Evolutionary conservation across 257 asterid genomes (phyloP).

Genomic region (Hygrophila difformis): DNA sequence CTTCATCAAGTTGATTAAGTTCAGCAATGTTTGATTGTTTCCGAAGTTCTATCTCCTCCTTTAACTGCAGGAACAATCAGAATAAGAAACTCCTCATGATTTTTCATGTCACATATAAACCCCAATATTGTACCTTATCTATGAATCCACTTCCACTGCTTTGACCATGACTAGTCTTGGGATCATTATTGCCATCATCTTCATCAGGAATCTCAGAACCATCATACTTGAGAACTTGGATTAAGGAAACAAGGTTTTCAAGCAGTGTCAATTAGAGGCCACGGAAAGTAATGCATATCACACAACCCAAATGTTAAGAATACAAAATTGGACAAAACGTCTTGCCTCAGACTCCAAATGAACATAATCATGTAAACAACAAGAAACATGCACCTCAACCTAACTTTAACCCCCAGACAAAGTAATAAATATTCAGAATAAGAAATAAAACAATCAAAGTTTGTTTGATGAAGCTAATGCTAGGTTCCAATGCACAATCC

Average conservation of each 20-base stretch:
- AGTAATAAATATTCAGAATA: too few relatives aligned
- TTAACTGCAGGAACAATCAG: conserved; percentile 40
- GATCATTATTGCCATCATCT: conserved; percentile 35
- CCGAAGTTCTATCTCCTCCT: conserved; percentile 80
- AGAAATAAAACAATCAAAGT: too few relatives aligned
- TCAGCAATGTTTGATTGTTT: conserved; percentile 78
- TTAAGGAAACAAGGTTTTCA: conserved; percentile 45
- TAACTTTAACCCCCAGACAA: too few relatives aligned
- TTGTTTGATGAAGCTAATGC: too few relatives aligned
- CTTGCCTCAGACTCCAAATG: conserved; percentile 1
- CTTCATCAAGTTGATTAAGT: conserved; percentile 84
- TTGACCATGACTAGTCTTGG: conserved; percentile 41
- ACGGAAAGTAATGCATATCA: conserved; percentile 10
- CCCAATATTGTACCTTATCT: conserved; percentile 53
- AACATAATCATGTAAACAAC: conserved; percentile 2
- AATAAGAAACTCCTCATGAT: conserved; percentile 9
- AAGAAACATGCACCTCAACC: too few relatives aligned
- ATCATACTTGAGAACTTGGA: conserved; percentile 34
- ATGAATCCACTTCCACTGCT: conserved; percentile 57
- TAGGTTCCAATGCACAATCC: too few relatives aligned
- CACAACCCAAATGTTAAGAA: too few relatives aligned
- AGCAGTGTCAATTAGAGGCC: conserved; percentile 11
- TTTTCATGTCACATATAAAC: conserved; percentile 7
- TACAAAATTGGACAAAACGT: neutral
- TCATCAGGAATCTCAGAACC: conserved; percentile 60